These are phyloP conservation scores for Lindgomyces ingoldianus DNA, from an alignment of 495 filamentous ascomycete species.

Conservation along the genomic window DNA sequence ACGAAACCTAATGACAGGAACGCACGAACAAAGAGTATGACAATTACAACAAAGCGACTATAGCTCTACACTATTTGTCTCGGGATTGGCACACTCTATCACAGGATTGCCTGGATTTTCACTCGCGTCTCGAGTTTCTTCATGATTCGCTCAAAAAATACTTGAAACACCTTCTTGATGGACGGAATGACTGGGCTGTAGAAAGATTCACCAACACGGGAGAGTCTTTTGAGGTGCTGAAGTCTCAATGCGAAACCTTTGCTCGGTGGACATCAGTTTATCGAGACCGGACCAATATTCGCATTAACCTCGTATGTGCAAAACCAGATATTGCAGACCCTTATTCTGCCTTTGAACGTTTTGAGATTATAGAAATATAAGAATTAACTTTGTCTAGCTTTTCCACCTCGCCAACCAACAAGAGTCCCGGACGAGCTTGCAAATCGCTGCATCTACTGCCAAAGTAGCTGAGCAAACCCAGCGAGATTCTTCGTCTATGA, in stretches of 20 bases:
- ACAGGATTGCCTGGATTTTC: conserved; percentile 10
- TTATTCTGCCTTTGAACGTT: not conserved
- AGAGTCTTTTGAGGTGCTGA: conserved; percentile 13
- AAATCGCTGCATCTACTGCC: conserved; percentile 39
- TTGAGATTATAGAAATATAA: not conserved
- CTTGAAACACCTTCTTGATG: not conserved
- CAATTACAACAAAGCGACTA: conserved; percentile 6
- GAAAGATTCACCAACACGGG: not conserved
- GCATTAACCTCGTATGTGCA: conserved; percentile 21
- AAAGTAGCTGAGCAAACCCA: conserved; percentile 42
- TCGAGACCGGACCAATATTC: conserved; percentile 25
- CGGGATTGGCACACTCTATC: conserved; percentile 15
- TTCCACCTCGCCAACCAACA: conserved; percentile 28
- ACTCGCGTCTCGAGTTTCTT: conserved; percentile 13
- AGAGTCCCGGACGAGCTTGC: conserved; percentile 10
- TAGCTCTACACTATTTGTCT: conserved; percentile 13
- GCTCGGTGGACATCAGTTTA: conserved; percentile 10
- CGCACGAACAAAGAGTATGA: not conserved
- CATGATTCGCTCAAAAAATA: not conserved
- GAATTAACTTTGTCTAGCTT: conserved; percentile 3
- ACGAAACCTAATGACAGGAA: conserved; percentile 6
- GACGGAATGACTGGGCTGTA: not conserved
- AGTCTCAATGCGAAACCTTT: conserved; percentile 8
- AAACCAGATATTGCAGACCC: not conserved
- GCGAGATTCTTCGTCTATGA: conserved; percentile 46